Base-by-base conservation (phyloP, 495 filamentous ascomycete species). In the Corynascus novoguineensis region DNA sequence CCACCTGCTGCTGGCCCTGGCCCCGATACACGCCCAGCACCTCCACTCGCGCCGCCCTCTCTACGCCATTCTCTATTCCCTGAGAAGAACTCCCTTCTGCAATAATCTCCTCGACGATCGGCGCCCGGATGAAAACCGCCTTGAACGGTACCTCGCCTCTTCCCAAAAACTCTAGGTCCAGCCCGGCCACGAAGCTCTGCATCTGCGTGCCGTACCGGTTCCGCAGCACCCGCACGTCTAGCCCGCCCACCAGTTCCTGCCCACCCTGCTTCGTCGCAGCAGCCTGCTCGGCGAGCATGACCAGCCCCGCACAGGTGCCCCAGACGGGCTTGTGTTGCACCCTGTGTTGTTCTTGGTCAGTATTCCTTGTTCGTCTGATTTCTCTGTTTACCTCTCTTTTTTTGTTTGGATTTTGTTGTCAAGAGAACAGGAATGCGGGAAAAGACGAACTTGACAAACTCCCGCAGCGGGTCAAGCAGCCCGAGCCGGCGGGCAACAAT, bases 281-380 rank as follows among this genome's bases (percentile, higher is more conserved):
- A 22, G 93, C 95, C 41, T 86, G 83, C 67, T 96, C 90, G 12
- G 90, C 85, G 44, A 98, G 86, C 35, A 97, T 73, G 60, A 98
- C 97, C 54, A 98, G 78, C 5, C 93, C 93, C 22, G 93, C 93
- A 68, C 93, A 98, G 24, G 93, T 97, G 12, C 93, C 93, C 93
- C 93, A 98, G 17, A 86, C 88, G 19, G 95, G 92, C 67, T 88
- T 92, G 62, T 85, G 81, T 47, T 82, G 61, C n/a, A 85, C 75
- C 59, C 76, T 79, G 46, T 56, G 22, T 3, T 40, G 50, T 34
- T 28, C n/a, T 9, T n/a, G 11, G 24, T 4, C 11, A 9, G 24
- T 19, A 21, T 42, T 19, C 14, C 14, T 7, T 17, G 3, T 3
- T 6, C 10, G 38, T 37, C 34, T 11, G 34, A 9, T 2, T 11